Base-by-base conservation (phyloP, 164 flowering plant species). In the Liquidambar formosana region DNA sequence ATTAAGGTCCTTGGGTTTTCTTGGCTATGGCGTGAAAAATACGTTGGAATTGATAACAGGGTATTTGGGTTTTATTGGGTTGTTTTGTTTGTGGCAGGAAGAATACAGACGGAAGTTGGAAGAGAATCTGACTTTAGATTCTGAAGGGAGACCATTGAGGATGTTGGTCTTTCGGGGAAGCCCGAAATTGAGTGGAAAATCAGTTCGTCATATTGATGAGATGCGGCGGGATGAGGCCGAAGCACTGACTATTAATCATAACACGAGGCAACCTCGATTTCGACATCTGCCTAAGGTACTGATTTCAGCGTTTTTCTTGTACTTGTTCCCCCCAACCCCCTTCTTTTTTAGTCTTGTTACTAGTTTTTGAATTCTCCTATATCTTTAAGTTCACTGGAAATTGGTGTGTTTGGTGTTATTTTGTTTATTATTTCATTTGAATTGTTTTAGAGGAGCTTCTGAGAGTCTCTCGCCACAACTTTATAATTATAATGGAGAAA, bases 91-190 rank as follows among this genome's bases (percentile, higher is more conserved):
- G 49, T 25, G 28, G 49, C 75, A 81, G 88, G 75, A 76, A 12
- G 65, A 57, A 64, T 84, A 82, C 58, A 15, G 75, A 51, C 51
- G 64, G 69, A 81, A 15, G 54, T 19, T 86, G 71, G 71, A 68
- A 57, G 85, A 82, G 62, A 75, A 69, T 64, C 66, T 84, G 64
- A 70, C 61, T 12, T 57, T 78, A 71, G 86, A 82, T 63, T 67
- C 72, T 16, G 86, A 78, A 59, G 88, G 88, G 58, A 82, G 78
- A 65, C 88, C 88, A 23, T 82, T 82, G 64, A 75, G 76, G 71
- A 86, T 86, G 85, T 25, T 86, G 67, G 83, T 79, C 59, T 84
- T 86, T 76, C 78, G 87, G 44, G 85, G 88, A 26, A 82, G 81
- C 65, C 86, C 85, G 0, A 81, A 78, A 80, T 73, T 84, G 1